Base-by-base conservation (phyloP, 2,329 filamentous ascomycete genomes). In the Alternaria atra region DNA sequence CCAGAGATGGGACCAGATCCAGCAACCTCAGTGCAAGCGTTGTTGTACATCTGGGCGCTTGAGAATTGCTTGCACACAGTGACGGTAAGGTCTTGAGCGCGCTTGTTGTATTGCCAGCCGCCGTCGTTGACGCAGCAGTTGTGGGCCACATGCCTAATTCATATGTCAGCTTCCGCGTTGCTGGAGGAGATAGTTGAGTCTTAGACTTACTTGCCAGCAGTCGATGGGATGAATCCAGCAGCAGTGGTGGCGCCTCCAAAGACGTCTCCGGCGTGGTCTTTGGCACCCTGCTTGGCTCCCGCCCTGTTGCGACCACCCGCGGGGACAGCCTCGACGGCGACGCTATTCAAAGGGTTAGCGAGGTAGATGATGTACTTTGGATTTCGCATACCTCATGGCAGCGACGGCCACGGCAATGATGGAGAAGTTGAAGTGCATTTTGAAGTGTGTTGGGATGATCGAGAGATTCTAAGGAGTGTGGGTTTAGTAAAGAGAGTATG, bases 111-210 rank as follows among this genome's bases (percentile, higher is more conserved):
- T 20, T 12, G 9, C 37, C n/a, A 39, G 9, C n/a, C 37, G 37
- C n/a, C 8, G 17, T 6, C 0, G 37, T 39, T 39, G n/a, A 20
- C 2, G 37, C 37, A 40, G 37, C 37, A 40, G 37, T 40, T 40
- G 17, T 40, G n/a, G 0, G 0, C 0, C 9, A 20, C 37, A 15
- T 40, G 37, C 8, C 6, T 40, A n/a, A 20, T n/a, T 40, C 8
- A 8, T 20, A 20, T 17, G 0, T 39, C n/a, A 39, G 17, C n/a
- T 39, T 12, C 2, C 1, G 4, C 5, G 2, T 20, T 6, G n/a
- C n/a, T 10, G 37, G 1, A 39, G 3, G 1, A 20, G 2, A 1
- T 2, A 0, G 37, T 12, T 20, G 5, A 17, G 37, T 8, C 0
- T 39, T 20, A 2, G 17, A 39, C n/a, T 20, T 39, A 39, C 37